These are phyloP conservation scores for Polyporus tsugae DNA, from an alignment of 1,284 basidiomycete species.

Conservation along the genomic window DNA sequence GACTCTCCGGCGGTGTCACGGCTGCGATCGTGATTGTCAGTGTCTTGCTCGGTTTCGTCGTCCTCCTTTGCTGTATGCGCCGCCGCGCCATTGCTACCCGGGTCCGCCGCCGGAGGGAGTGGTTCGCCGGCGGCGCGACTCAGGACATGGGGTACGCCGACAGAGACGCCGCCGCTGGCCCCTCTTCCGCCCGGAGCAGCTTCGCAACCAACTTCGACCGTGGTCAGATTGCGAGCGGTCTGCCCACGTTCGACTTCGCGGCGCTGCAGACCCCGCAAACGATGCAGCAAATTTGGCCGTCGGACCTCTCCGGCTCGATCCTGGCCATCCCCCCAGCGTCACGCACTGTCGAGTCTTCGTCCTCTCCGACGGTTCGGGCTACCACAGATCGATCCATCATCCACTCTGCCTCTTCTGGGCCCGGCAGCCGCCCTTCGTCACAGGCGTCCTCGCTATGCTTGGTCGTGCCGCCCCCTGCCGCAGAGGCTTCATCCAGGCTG, in stretches of 20 bases:
- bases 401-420: slow-evolving; percentile 22
- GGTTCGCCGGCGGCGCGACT: slow-evolving; percentile 33
- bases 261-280: slow-evolving; percentile 6
- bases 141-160: slow-evolving; percentile 35
- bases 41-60: slow-evolving; percentile 23
- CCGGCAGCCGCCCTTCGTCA: slow-evolving; percentile 34
- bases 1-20: slow-evolving; percentile 27
- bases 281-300: slow-evolving; percentile 33
- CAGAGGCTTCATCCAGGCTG: slow-evolving; percentile 27
- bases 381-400: slow-evolving; percentile 26
- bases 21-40: slow-evolving; percentile 29
- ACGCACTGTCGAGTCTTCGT: slow-evolving; percentile 20
- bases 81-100: slow-evolving; percentile 33
- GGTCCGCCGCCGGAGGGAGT: slow-evolving; percentile 35
- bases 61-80: slow-evolving; percentile 30
- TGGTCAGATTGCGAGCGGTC: slow-evolving; percentile 34
- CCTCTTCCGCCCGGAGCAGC: slow-evolving; percentile 49
- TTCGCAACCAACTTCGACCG: slow-evolving; percentile 55
- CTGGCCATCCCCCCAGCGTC: slow-evolving; percentile 27
- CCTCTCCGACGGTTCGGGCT: slow-evolving; percentile 31
- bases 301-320: slow-evolving; percentile 31
- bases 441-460: slow-evolving; percentile 48
- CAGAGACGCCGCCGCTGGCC: slow-evolving; percentile 23
- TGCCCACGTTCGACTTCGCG: slow-evolving; percentile 25
- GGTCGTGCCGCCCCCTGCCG: slow-evolving; percentile 39